Percentiles rank a stretch among this genome's conserved stretches.
Evolutionary conservation across 805 yeast genomes (phyloP).

Genomic region (Nakazawaea holstii): DNA sequence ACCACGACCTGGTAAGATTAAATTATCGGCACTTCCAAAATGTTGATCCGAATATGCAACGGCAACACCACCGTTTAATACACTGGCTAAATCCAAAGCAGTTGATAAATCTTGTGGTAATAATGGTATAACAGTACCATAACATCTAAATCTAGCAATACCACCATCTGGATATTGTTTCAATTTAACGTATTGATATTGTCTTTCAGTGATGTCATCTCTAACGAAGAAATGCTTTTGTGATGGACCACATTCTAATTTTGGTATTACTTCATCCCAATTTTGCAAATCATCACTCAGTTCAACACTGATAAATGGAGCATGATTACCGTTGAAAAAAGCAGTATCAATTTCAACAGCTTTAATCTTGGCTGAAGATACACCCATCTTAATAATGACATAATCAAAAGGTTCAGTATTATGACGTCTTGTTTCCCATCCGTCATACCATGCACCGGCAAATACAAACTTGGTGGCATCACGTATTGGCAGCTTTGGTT

Average conservation of each 20-base stretch:
- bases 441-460: constrained; percentile 97
- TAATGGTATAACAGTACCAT: constrained; percentile 78
- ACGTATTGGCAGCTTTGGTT: constrained; percentile 74
- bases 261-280: constrained; percentile 72
- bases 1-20: constrained; percentile 91
- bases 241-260: constrained; percentile 82
- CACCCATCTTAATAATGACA: constrained; percentile 82
- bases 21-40: constrained; percentile 87
- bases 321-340: constrained; percentile 92
- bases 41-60: constrained; percentile 85
- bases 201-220: constrained; percentile 46
- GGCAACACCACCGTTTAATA: constrained; percentile 85
- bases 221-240: constrained; percentile 81
- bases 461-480: constrained; percentile 75
- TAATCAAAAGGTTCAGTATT: constrained; percentile 81
- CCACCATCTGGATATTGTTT: constrained; percentile 99
- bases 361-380: constrained; percentile 66
- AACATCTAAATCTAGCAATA: constrained; percentile 87
- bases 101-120: constrained; percentile 41
- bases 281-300: constrained; percentile 38
- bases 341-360: constrained; percentile 94
- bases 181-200: constrained; percentile 75
- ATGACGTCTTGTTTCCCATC: constrained; percentile 98
- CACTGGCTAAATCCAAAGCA: constrained; percentile 72
- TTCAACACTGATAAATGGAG: constrained; percentile 85